phyloP scores from a whole-genome alignment of 371 early-diverging fungal species.

The Apophysomyces elegans region DNA sequence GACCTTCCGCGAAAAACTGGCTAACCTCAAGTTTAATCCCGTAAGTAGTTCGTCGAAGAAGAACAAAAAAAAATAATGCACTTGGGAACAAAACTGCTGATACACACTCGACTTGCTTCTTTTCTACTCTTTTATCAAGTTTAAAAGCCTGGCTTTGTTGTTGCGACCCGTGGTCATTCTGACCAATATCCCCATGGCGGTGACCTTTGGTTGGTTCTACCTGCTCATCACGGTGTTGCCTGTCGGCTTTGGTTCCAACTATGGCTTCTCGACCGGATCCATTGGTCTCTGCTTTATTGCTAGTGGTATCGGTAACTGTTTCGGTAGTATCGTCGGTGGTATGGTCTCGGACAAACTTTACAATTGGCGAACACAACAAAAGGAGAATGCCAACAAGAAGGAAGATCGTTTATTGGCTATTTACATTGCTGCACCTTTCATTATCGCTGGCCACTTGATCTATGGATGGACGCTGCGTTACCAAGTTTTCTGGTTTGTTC shows the following conservation, averaged over 20 bases:
- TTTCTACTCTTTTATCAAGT: constrained; percentile 18
- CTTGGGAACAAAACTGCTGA: neutral
- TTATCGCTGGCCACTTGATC: constrained; percentile 29
- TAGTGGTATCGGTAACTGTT: constrained; percentile 53
- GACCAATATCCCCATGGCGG: constrained; percentile 29
- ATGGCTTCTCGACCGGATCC: constrained; percentile 47
- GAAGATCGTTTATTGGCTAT: constrained; percentile 30
- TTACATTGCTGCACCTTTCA: constrained; percentile 32
- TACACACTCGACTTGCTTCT: neutral
- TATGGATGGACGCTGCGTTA: constrained; percentile 45
- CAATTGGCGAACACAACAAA: constrained; percentile 19
- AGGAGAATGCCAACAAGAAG: neutral
- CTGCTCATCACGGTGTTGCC: constrained; percentile 53
- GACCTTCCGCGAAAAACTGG: constrained; percentile 3
- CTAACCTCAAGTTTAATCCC: constrained; percentile 39
- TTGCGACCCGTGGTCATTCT: constrained; percentile 25
- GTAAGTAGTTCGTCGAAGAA: constrained; percentile 22
- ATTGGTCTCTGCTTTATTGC: constrained; percentile 56
- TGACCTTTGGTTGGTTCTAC: constrained; percentile 57
- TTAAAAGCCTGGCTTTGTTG: constrained; percentile 32
- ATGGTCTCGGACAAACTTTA: constrained; percentile 32
- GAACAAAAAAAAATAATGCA: neutral
- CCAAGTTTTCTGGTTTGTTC: constrained; percentile 32
- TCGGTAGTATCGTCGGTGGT: constrained; percentile 52
- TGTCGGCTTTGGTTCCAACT: constrained; percentile 36